Conservation (phyloP, 148 eudicot genomes). For the Vaccinium myrtillus region DNA sequence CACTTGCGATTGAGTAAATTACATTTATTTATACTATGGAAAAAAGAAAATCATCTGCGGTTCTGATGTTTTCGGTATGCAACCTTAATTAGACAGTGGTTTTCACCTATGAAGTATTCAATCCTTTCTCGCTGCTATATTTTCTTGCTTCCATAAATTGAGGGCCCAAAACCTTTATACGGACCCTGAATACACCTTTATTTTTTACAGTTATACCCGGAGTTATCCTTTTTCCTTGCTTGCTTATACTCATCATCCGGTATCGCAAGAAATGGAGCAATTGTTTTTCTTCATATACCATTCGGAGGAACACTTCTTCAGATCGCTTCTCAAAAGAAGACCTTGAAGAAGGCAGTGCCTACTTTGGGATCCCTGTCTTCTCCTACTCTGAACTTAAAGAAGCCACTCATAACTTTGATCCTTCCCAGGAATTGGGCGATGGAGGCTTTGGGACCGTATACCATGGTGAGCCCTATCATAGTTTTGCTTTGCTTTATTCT, state of each 20-base stretch:
- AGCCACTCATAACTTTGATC: conserved; percentile 19
- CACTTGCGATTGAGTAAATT: no score
- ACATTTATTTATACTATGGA: no score
- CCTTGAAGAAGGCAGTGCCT: background rate
- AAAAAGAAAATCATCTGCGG: no score
- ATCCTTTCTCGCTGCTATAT: background rate
- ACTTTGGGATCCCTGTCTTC: conserved; percentile 6
- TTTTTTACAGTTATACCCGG: background rate
- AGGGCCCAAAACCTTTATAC: background rate
- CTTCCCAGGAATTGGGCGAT: conserved; percentile 40
- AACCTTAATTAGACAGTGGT: background rate
- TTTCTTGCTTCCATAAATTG: background rate
- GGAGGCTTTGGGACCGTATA: conserved; percentile 53
- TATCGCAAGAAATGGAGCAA: background rate
- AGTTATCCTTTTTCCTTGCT: background rate
- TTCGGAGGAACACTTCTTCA: background rate
- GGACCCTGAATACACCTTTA: background rate
- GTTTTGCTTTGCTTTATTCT: background rate
- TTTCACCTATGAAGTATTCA: background rate
- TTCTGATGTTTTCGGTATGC: background rate
- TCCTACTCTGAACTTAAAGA: conserved; percentile 8
- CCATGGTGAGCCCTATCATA: conserved; percentile 28
- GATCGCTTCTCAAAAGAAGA: background rate
- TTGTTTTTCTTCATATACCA: background rate
- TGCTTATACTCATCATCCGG: background rate